These are phyloP conservation scores for Halophytophthora polymorphica DNA, from an alignment of 352 stramenopile genomes.

Conservation along the genomic window DNA sequence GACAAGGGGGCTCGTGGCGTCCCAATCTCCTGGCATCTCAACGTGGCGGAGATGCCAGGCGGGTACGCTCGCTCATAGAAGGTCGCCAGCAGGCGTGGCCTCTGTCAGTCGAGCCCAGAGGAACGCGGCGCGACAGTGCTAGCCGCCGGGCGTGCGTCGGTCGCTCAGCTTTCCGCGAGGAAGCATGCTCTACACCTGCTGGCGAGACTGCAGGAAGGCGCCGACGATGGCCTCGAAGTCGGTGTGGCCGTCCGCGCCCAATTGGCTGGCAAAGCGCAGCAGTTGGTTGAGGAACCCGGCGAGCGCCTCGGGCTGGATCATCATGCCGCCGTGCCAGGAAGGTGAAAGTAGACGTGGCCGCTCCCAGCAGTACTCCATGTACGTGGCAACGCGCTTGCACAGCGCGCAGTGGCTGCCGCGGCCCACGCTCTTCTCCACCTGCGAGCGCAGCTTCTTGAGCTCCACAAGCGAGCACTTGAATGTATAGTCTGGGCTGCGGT, in stretches of 20 bases:
- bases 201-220: conserved; percentile 28
- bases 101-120: conserved; percentile 8
- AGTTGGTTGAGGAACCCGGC: conserved; percentile 32
- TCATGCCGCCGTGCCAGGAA: conserved; percentile 31
- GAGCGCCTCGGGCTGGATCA: conserved; percentile 28
- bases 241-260: conserved; percentile 20
- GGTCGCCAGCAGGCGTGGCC: conserved; percentile 1
- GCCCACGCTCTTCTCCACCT: conserved; percentile 21
- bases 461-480: conserved; percentile 25
- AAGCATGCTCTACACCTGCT: conserved; percentile 16
- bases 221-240: conserved; percentile 25
- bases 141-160: conserved; percentile 18
- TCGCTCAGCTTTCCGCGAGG: conserved; percentile 6
- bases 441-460: conserved; percentile 28
- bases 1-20: conserved; percentile 15
- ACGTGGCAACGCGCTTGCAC: conserved; percentile 30
- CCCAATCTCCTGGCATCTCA: conserved; percentile 21
- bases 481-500: conserved; percentile 22
- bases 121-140: conserved; percentile 21
- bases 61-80: conserved; percentile 18
- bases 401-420: conserved; percentile 22
- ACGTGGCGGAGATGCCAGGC: conserved; percentile 17
- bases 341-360: conserved; percentile 27
- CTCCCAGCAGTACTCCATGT: conserved; percentile 35
- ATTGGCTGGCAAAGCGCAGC: conserved; percentile 21